Evolutionary conservation across 1,284 basidiomycete genomes (phyloP).

Genomic region (Ustilago bromivora): DNA sequence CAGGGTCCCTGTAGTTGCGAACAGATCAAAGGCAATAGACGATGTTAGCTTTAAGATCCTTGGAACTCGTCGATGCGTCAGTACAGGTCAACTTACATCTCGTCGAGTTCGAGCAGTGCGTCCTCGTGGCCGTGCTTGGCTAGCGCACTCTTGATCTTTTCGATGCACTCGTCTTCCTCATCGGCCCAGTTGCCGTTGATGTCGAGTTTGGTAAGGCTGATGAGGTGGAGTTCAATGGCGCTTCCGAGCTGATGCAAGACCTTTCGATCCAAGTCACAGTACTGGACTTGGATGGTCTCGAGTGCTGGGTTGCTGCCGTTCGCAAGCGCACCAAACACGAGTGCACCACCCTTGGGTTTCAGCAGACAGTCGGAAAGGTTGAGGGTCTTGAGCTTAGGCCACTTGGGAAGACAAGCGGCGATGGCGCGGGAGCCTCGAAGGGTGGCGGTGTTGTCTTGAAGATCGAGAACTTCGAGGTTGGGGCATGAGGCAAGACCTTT

Average conservation of each 20-base stretch:
- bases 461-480: slow-evolving; percentile 82
- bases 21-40: neutral
- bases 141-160: slow-evolving; percentile 59
- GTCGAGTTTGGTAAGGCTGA: slow-evolving; percentile 57
- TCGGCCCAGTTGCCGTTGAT: slow-evolving; percentile 69
- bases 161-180: slow-evolving; percentile 66
- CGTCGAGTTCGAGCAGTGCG: slow-evolving; percentile 64
- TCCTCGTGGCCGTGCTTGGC: slow-evolving; percentile 59
- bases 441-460: slow-evolving; percentile 96
- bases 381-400: slow-evolving; percentile 80
- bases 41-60: neutral
- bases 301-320: slow-evolving; percentile 58
- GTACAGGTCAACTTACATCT: slow-evolving; percentile 43
- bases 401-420: slow-evolving; percentile 77
- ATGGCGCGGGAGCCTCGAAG: slow-evolving; percentile 80
- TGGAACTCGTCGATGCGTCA: too few species aligned
- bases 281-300: slow-evolving; percentile 62
- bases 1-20: slow-evolving; percentile 50
- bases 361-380: slow-evolving; percentile 94
- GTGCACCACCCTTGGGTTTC: slow-evolving; percentile 73
- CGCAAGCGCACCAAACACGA: slow-evolving; percentile 58
- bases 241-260: slow-evolving; percentile 56
- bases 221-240: slow-evolving; percentile 55
- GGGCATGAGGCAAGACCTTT: slow-evolving; percentile 79
- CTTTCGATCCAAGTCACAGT: slow-evolving; percentile 65